Conservation (phyloP, 2,329 filamentous ascomycete genomes). For the Gyromitra esculenta region DNA sequence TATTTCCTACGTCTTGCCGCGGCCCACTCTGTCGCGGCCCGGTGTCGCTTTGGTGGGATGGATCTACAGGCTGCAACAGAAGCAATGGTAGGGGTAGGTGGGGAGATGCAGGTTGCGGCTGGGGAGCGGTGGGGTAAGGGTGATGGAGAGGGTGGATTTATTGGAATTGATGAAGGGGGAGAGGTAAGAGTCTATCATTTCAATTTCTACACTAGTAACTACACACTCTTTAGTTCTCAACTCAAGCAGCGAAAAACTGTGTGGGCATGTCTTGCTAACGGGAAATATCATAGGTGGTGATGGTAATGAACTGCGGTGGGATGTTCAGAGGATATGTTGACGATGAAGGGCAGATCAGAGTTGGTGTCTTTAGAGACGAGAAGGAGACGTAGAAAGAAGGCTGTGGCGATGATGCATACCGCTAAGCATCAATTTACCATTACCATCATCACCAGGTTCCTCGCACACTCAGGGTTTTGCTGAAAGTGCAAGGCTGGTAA, state of each 20-base stretch:
- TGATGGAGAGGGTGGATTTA: conserved; percentile 86
- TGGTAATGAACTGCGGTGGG: conserved; percentile 85
- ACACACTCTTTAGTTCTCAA: background rate
- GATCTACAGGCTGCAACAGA: conserved; percentile 69
- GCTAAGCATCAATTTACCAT: background rate
- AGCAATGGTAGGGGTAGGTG: conserved; percentile 74
- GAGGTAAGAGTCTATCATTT: conserved; percentile 54
- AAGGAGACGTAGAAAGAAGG: conserved; percentile 48
- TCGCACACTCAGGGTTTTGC: background rate
- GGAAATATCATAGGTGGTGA: conserved; percentile 67
- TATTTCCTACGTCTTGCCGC: conserved; percentile 80
- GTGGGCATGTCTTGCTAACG: conserved; percentile 4
- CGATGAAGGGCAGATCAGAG: conserved; percentile 67
- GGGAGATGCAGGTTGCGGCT: conserved; percentile 78
- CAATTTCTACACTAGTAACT: background rate
- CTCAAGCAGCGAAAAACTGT: background rate
- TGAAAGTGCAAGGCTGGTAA: background rate
- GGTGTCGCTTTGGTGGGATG: conserved; percentile 71
- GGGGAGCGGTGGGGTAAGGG: conserved; percentile 76
- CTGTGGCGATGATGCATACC: background rate
- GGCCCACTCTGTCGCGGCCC: conserved; percentile 75
- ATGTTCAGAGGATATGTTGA: conserved; percentile 86
- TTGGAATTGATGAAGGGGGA: conserved; percentile 74
- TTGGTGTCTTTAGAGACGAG: conserved; percentile 69
- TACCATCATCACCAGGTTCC: background rate